These are phyloP conservation scores for Tuber aestivum DNA, from an alignment of 495 filamentous ascomycete genomes.

Conservation along the genomic window DNA sequence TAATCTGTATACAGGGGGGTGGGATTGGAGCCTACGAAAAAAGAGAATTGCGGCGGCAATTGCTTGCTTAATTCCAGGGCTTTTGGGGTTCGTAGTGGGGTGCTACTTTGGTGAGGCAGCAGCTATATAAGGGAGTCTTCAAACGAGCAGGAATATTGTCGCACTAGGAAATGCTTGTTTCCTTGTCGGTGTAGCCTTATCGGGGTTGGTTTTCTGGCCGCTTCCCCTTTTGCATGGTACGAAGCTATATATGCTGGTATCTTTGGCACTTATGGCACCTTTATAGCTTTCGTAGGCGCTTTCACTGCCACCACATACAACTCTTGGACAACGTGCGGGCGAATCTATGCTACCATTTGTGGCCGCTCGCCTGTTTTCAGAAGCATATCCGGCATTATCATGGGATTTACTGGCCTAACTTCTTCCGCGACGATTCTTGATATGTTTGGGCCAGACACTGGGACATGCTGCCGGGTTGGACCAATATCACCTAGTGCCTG, in stretches of 20 bases:
- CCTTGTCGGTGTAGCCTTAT: slow-evolving; percentile 61
- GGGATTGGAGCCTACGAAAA: slow-evolving; percentile 43
- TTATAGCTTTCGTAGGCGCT: slow-evolving; percentile 70
- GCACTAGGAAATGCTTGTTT: slow-evolving; percentile 68
- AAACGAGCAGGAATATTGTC: slow-evolving; percentile 57
- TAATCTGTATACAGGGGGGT: slow-evolving; percentile 19
- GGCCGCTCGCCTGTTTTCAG: slow-evolving; percentile 58
- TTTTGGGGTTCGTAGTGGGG: slow-evolving; percentile 63
- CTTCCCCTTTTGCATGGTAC: slow-evolving; percentile 69
- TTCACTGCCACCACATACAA: slow-evolving; percentile 36
- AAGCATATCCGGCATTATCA: slow-evolving; percentile 57
- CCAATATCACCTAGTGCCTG: slow-evolving; percentile 24
- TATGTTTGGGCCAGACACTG: slow-evolving; percentile 55
- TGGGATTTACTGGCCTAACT: slow-evolving; percentile 73
- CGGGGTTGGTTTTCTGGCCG: slow-evolving; percentile 66
- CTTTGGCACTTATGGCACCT: slow-evolving; percentile 55
- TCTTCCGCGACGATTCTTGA: slow-evolving; percentile 63
- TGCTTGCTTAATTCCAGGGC: slow-evolving; percentile 62
- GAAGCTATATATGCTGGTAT: slow-evolving; percentile 61
- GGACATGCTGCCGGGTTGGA: slow-evolving; percentile 39
- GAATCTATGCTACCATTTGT: slow-evolving; percentile 34
- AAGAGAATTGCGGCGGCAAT: slow-evolving; percentile 63
- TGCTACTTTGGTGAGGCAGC: slow-evolving; percentile 70
- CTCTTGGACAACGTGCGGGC: not conserved
- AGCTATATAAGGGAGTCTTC: slow-evolving; percentile 66